Evolutionary conservation across 805 yeast genomes (phyloP).

Genomic region (Hanseniaspora osmophila): DNA sequence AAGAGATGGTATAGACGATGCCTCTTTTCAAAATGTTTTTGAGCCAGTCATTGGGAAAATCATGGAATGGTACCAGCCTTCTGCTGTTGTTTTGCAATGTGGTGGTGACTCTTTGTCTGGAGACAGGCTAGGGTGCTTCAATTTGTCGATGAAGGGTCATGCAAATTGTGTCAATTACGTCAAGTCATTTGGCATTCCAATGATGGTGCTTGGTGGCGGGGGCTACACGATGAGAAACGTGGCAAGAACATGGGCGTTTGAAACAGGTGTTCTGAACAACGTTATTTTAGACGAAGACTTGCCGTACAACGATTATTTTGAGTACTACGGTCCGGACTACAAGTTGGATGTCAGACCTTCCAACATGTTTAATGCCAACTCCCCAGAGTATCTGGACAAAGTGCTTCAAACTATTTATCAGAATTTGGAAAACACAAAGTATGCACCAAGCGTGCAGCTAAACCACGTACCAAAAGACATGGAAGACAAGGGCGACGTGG

Average conservation of each 20-base stretch:
- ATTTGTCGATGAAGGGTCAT: slow-evolving; percentile 80
- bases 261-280: slow-evolving; percentile 68
- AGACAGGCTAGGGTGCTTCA: slow-evolving; percentile 88
- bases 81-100: slow-evolving; percentile 88
- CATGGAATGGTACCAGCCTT: slow-evolving; percentile 81
- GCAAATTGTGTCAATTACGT: slow-evolving; percentile 89
- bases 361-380: slow-evolving; percentile 91
- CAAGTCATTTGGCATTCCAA: slow-evolving; percentile 79
- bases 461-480: slow-evolving; percentile 76
- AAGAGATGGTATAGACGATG: slow-evolving; percentile 92
- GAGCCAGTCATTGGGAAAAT: slow-evolving; percentile 84
- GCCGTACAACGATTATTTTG: slow-evolving; percentile 93
- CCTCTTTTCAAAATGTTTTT: slow-evolving; percentile 57
- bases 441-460: slow-evolving; percentile 95
- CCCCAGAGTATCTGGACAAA: slow-evolving; percentile 81
- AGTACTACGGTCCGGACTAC: slow-evolving; percentile 94
- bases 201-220: slow-evolving; percentile 91
- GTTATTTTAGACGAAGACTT: slow-evolving; percentile 49
- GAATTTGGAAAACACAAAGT: slow-evolving; percentile 78
- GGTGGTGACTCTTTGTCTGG: slow-evolving; percentile 94
- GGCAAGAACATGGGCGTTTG: slow-evolving; percentile 89
- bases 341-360: slow-evolving; percentile 88
- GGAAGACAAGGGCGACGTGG: slow-evolving; percentile 78
- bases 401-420: slow-evolving; percentile 61
- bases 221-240: slow-evolving; percentile 96